These are phyloP conservation scores for Metschnikowia matae DNA, from an alignment of 805 yeast genomes.

Conservation along the genomic window DNA sequence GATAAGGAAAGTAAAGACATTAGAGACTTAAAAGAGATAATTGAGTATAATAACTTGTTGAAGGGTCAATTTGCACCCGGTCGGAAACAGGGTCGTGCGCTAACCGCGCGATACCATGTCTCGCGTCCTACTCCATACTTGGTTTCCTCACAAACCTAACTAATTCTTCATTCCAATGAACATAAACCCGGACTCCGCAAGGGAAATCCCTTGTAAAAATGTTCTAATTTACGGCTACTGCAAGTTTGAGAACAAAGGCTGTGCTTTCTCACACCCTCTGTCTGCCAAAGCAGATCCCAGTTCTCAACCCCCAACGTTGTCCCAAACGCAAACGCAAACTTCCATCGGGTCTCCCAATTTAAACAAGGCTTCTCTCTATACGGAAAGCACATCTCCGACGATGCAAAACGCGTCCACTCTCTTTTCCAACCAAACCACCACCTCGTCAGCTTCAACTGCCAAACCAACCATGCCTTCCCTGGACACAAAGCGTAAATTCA, in stretches of 20 bases:
- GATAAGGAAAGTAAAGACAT: too few species aligned
- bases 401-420: not conserved
- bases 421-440: slow-evolving; percentile 2
- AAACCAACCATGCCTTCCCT: slow-evolving; percentile 1
- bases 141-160: not conserved
- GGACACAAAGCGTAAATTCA: slow-evolving; percentile 27
- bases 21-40: too few species aligned
- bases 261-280: slow-evolving; percentile 59
- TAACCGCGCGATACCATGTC: slow-evolving; percentile 1
- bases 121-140: slow-evolving; percentile 3
- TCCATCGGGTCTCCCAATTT: not conserved
- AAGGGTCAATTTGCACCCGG: not conserved
- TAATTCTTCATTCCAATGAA: slow-evolving; percentile 15
- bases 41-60: too few species aligned
- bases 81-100: slow-evolving; percentile 3
- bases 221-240: slow-evolving; percentile 84
- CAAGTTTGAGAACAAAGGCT: slow-evolving; percentile 82
- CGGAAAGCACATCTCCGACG: slow-evolving; percentile 30
- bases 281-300: not conserved
- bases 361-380: slow-evolving; percentile 2
- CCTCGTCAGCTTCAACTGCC: slow-evolving; percentile 20
- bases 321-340: slow-evolving; percentile 6
- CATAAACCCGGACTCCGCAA: slow-evolving; percentile 55
- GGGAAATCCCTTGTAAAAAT: slow-evolving; percentile 77
- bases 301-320: slow-evolving; percentile 8